Conservation (phyloP, 176 grass and related monocot species). For the Ananas comosus region DNA sequence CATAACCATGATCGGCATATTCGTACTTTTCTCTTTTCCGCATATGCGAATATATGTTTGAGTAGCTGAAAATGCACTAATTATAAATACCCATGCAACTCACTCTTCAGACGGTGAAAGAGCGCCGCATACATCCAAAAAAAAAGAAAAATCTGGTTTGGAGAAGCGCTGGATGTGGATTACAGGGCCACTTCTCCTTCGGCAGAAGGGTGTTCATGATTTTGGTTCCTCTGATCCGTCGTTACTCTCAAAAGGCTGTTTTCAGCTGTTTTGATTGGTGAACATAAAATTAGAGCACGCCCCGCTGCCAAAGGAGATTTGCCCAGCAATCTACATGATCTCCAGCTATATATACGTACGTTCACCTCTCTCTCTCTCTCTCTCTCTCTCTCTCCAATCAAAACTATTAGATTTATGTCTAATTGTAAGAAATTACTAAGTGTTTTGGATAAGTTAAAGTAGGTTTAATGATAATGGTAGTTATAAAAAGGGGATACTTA, state of each 20-base stretch:
- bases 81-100: not conserved
- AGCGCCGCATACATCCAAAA: not conserved
- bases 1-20: not conserved
- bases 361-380: not conserved
- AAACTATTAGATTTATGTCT: too few relatives aligned
- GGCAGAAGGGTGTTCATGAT: slow-evolving; percentile 23
- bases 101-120: not conserved
- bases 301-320: slow-evolving; percentile 64
- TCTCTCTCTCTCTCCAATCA: not conserved
- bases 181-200: slow-evolving; percentile 41
- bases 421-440: too few relatives aligned
- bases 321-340: slow-evolving; percentile 47
- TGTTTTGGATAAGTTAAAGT: too few relatives aligned
- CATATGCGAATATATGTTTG: not conserved
- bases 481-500: too few relatives aligned
- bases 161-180: slow-evolving; percentile 25
- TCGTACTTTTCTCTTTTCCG: not conserved
- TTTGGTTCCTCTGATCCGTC: not conserved
- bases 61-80: not conserved
- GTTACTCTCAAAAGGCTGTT: not conserved
- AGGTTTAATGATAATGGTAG: too few relatives aligned
- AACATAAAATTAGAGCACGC: not conserved
- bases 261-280: not conserved
- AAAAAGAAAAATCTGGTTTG: not conserved
- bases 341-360: not conserved